These are phyloP conservation scores for Aspergillus ruber DNA, from an alignment of 2,329 filamentous ascomycete species.

Conservation along the genomic window DNA sequence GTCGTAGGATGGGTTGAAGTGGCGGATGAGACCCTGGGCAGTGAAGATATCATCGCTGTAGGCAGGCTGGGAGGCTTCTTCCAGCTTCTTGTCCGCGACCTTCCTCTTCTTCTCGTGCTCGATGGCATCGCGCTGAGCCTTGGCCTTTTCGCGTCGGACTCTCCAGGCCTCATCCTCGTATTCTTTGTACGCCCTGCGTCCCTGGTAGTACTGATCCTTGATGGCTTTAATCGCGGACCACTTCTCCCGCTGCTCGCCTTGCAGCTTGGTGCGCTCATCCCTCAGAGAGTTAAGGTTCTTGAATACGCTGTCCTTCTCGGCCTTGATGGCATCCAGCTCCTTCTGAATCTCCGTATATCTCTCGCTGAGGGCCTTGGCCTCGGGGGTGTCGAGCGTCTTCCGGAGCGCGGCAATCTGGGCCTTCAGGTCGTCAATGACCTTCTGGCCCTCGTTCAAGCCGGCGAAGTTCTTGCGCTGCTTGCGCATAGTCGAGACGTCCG, in stretches of 20 bases:
- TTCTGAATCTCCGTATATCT: slow-evolving; percentile 78
- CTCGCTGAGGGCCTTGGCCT: slow-evolving; percentile 79
- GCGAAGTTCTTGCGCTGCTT: slow-evolving; percentile 90
- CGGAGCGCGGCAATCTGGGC: slow-evolving; percentile 81
- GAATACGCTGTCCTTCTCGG: slow-evolving; percentile 83
- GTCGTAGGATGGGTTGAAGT: slow-evolving; percentile 82
- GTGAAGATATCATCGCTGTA: slow-evolving; percentile 90
- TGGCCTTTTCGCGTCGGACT: slow-evolving; percentile 67
- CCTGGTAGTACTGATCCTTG: slow-evolving; percentile 81
- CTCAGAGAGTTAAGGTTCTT: slow-evolving; percentile 79
- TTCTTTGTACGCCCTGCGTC: slow-evolving; percentile 73
- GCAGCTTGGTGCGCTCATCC: slow-evolving; percentile 77
- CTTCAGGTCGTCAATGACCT: slow-evolving; percentile 81
- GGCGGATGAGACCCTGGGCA: slow-evolving; percentile 78
- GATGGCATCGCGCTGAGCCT: slow-evolving; percentile 63
- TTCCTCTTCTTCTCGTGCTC: slow-evolving; percentile 46
- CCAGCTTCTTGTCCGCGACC: slow-evolving; percentile 49
- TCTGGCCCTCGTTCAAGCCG: slow-evolving; percentile 75
- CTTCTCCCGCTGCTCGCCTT: slow-evolving; percentile 80
- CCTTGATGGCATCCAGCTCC: slow-evolving; percentile 85
- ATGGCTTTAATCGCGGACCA: slow-evolving; percentile 74
- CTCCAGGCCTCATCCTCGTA: slow-evolving; percentile 80
- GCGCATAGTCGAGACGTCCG: slow-evolving; percentile 73
- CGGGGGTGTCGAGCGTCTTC: slow-evolving; percentile 84
- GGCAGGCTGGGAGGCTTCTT: slow-evolving; percentile 61